Conservation (phyloP, 208 protist species). For the Zelonia costaricensis region DNA sequence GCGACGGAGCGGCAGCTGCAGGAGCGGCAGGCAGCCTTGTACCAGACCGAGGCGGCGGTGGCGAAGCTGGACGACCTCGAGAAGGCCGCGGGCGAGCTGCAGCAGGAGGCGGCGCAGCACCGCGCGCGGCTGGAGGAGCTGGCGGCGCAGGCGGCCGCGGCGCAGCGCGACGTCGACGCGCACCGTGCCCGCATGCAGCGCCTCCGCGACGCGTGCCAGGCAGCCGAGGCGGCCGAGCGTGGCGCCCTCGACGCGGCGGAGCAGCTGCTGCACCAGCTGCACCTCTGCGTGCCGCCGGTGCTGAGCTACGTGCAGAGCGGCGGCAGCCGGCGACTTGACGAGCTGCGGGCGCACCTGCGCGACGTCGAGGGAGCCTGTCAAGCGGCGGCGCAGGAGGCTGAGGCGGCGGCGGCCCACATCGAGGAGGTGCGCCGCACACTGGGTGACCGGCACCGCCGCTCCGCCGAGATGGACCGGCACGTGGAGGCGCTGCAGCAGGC, state of each 20-base stretch:
- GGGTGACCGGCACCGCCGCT: conserved; percentile 42
- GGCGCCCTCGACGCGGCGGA: conserved; percentile 12
- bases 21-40: conserved; percentile 34
- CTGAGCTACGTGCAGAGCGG: conserved; percentile 31
- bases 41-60: conserved; percentile 41
- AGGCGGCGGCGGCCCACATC: conserved; percentile 24
- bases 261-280: conserved; percentile 23
- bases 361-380: conserved; percentile 17
- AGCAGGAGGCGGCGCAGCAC: conserved; percentile 31
- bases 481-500: conserved; percentile 46
- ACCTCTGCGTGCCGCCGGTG: conserved; percentile 36
- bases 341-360: conserved; percentile 30
- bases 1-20: conserved; percentile 31
- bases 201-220: conserved; percentile 4
- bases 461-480: conserved; percentile 40
- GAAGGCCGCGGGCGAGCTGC: conserved; percentile 19
- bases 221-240: conserved; percentile 10
- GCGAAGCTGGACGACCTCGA: conserved; percentile 48
- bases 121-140: conserved; percentile 41
- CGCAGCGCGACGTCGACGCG: conserved; percentile 17
- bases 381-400: conserved; percentile 27
- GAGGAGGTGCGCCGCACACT: conserved; percentile 39
- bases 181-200: conserved; percentile 16
- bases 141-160: conserved; percentile 4
- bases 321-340: conserved; percentile 21